phyloP scores from a whole-genome alignment of 768 basidiomycete genomes.

The Baorangia bicolor region DNA sequence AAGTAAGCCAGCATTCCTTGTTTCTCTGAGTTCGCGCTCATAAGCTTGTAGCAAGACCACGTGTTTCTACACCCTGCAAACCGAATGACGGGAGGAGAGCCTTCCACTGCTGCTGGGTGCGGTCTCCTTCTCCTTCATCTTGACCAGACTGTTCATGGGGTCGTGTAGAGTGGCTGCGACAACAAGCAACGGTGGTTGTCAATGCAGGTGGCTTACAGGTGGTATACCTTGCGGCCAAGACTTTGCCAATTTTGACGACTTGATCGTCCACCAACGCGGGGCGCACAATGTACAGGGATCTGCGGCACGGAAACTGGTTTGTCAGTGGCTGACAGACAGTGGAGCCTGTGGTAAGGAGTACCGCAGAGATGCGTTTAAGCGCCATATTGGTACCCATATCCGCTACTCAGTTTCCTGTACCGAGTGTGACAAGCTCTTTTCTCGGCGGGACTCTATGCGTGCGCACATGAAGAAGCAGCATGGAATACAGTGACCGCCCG shows the following conservation, averaged over 20 bases:
- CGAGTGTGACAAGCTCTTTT: neutral
- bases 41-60: slow-evolving; percentile 1
- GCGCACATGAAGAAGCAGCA: slow-evolving; percentile 2
- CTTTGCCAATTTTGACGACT: neutral
- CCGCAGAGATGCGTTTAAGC: neutral
- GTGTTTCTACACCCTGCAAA: neutral
- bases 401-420: neutral
- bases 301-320: neutral
- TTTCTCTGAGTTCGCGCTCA: neutral
- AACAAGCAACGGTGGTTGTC: neutral
- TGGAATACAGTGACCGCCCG: neutral
- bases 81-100: neutral
- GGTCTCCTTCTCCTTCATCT: neutral
- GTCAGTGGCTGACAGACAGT: neutral
- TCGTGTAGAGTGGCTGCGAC: neutral
- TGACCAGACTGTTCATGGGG: neutral
- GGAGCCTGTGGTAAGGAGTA: neutral
- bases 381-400: slow-evolving; percentile 10
- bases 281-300: slow-evolving; percentile 6
- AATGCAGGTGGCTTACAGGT: slow-evolving; percentile 6
- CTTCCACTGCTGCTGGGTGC: neutral
- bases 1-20: neutral
- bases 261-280: neutral
- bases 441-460: slow-evolving; percentile 1
- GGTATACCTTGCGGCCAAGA: neutral